Percentiles rank a stretch among this genome's conserved stretches.
Conservation (phyloP, 2,329 filamentous ascomycete species). For the Neonectria hederae region DNA sequence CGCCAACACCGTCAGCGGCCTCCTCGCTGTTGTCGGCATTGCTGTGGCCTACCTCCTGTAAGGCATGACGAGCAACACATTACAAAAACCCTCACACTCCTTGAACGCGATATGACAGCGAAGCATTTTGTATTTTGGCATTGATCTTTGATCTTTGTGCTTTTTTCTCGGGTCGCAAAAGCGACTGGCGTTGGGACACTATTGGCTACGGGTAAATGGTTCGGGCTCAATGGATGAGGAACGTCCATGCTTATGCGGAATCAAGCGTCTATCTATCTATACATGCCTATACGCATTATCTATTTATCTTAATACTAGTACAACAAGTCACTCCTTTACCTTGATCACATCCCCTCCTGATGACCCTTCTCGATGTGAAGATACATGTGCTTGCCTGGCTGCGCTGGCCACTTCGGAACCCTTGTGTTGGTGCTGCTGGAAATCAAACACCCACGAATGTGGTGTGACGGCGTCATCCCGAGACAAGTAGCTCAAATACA, state of each 20-base stretch:
- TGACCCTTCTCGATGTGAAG: slow-evolving; percentile 11
- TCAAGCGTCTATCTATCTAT: slow-evolving; percentile 16
- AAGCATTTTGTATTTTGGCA: slow-evolving; percentile 12
- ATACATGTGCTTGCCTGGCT: not conserved
- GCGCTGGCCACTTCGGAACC: not conserved
- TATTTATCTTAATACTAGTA: slow-evolving; percentile 18
- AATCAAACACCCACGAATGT: slow-evolving; percentile 46
- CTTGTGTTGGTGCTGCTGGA: slow-evolving; percentile 24
- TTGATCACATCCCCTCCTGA: not conserved
- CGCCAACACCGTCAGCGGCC: slow-evolving; percentile 46
- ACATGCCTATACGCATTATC: slow-evolving; percentile 11
- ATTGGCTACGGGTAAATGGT: slow-evolving; percentile 9
- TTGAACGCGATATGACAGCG: slow-evolving; percentile 18
- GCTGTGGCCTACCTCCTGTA: slow-evolving; percentile 55
- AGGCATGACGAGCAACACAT: slow-evolving; percentile 20
- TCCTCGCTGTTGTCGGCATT: slow-evolving; percentile 51
- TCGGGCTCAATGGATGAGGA: slow-evolving; percentile 2
- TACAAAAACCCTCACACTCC: slow-evolving; percentile 2
- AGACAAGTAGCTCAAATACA: slow-evolving; percentile 48
- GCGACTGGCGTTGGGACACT: slow-evolving; percentile 20
- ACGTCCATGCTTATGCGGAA: slow-evolving; percentile 4
- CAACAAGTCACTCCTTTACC: slow-evolving; percentile 12
- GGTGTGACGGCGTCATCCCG: slow-evolving; percentile 39
- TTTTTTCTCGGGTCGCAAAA: slow-evolving; percentile 7
- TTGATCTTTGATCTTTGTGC: not conserved